Percentiles rank a stretch among this genome's conserved stretches.
phyloP scores from a whole-genome alignment of 169 alveolate species.

The Plasmodium blacklocki region DNA sequence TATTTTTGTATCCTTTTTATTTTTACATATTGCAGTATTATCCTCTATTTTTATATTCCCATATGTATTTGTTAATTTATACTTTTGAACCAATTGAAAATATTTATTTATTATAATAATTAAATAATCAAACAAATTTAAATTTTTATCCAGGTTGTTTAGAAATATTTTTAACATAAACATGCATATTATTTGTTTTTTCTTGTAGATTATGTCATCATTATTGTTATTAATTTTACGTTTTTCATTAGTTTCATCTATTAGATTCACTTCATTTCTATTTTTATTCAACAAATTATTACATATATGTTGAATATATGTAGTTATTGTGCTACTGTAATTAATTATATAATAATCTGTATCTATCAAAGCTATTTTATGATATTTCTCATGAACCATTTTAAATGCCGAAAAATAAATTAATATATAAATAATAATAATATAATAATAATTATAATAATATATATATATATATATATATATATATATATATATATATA shows the following conservation, averaged over 20 bases:
- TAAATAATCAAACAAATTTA: conserved; percentile 28
- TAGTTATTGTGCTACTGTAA: conserved; percentile 57
- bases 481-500: too few species aligned
- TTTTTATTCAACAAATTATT: conserved; percentile 19
- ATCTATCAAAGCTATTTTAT: conserved; percentile 66
- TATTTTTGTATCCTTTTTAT: not conserved
- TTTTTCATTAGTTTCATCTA: not conserved
- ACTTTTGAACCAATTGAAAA: conserved; percentile 5
- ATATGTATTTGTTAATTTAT: not conserved
- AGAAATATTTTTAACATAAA: conserved; percentile 49
- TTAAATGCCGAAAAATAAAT: not conserved
- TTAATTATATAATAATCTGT: conserved; percentile 60
- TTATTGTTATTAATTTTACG: too few species aligned
- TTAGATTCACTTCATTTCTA: not conserved
- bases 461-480: too few species aligned
- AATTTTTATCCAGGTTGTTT: conserved; percentile 45
- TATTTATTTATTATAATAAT: conserved; percentile 38
- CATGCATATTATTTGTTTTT: conserved; percentile 31
- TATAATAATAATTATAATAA: too few species aligned
- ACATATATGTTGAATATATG: conserved; percentile 49
- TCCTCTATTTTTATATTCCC: not conserved
- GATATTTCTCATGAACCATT: conserved; percentile 10
- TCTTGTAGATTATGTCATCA: not conserved
- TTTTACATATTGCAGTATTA: not conserved
- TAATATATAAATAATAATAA: too few species aligned